phyloP scores from a whole-genome alignment of 2,329 filamentous ascomycete species.

The Venturia pyrina region DNA sequence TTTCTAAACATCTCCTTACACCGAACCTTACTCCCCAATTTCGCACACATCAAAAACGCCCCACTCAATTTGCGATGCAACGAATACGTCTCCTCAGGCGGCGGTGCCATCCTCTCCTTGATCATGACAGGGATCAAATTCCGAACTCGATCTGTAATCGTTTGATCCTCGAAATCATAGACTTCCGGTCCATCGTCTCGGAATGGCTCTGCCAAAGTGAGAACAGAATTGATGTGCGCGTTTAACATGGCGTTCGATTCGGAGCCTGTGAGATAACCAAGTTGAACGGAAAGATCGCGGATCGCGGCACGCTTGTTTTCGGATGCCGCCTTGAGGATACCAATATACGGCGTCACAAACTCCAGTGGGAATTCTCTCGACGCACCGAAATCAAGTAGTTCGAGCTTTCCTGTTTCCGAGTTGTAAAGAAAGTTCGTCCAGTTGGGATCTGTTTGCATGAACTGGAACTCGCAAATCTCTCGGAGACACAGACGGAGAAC shows the following conservation, averaged over 20 bases:
- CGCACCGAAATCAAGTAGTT: constrained; percentile 92
- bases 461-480: constrained; percentile 88
- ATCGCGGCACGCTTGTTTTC: constrained; percentile 53
- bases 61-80: constrained; percentile 91
- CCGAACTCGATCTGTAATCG: constrained; percentile 89
- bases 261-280: constrained; percentile 87
- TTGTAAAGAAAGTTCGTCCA: constrained; percentile 99
- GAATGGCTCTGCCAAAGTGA: constrained; percentile 91
- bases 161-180: constrained; percentile 91
- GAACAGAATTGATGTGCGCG: constrained; percentile 77
- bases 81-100: constrained; percentile 95
- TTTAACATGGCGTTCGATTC: constrained; percentile 81
- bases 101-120: constrained; percentile 74
- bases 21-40: constrained; percentile 69
- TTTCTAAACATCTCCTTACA: constrained; percentile 72
- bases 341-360: constrained; percentile 74
- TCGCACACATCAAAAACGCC: constrained; percentile 84
- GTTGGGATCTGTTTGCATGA: constrained; percentile 99
- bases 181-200: constrained; percentile 60
- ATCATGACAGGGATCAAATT: constrained; percentile 88
- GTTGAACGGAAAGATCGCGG: constrained; percentile 56
- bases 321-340: constrained; percentile 70
- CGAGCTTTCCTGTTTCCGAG: constrained; percentile 57
- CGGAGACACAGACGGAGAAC: constrained; percentile 84
- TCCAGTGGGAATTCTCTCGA: constrained; percentile 71